Percentiles rank a stretch among this genome's conserved stretches.
Evolutionary conservation across 805 yeast species (phyloP).

Genomic region (Huiozyma sinensis): DNA sequence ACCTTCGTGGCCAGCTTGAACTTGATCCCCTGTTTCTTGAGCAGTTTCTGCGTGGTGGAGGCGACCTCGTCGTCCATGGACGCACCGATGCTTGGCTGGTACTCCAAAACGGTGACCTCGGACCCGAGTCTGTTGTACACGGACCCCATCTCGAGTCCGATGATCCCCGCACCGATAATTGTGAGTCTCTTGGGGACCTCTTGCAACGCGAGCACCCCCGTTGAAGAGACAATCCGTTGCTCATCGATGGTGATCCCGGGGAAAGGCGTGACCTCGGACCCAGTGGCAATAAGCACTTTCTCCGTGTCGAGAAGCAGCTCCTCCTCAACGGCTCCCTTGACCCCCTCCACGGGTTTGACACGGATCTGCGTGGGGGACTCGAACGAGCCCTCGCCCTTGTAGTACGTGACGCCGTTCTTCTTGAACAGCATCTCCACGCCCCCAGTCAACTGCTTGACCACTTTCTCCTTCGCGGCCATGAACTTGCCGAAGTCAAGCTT

Average conservation of each 20-base stretch:
- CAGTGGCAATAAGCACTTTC: conserved; percentile 91
- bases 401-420: conserved; percentile 88
- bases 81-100: conserved; percentile 86
- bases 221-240: conserved; percentile 91
- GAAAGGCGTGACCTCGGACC: conserved; percentile 97
- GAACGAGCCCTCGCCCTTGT: conserved; percentile 88
- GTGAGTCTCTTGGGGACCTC: conserved; percentile 89
- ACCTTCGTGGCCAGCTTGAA: conserved; percentile 92
- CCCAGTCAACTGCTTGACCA: conserved; percentile 80
- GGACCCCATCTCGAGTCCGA: conserved; percentile 98
- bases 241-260: conserved; percentile 96
- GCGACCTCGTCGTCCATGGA: conserved; percentile 97
- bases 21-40: conserved; percentile 89
- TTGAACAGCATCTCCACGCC: conserved; percentile 94
- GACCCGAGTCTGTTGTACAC: conserved; percentile 93
- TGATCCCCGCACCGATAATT: conserved; percentile 98
- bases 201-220: conserved; percentile 76
- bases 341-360: conserved; percentile 81
- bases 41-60: conserved; percentile 76
- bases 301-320: conserved; percentile 64
- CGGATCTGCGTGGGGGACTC: conserved; percentile 66
- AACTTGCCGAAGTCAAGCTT: conserved; percentile 63
- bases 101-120: conserved; percentile 91
- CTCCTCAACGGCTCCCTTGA: conserved; percentile 54
- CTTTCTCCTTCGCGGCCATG: conserved; percentile 85